Conservation (phyloP, 129 eudicot genomes). For the Lonicera japonica region DNA sequence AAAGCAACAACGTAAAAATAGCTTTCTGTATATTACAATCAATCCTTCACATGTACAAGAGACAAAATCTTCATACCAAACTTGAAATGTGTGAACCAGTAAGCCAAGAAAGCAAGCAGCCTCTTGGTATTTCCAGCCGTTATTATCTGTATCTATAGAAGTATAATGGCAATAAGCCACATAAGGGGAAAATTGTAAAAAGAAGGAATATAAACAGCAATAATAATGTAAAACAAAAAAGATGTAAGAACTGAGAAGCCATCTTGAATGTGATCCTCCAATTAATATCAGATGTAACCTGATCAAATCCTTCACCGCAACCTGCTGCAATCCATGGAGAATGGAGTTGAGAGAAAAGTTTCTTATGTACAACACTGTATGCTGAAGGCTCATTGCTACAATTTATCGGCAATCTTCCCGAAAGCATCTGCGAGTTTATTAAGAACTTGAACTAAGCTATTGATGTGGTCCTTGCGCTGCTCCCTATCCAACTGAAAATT, state of each 20-base stretch:
- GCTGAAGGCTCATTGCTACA: constrained; percentile 34
- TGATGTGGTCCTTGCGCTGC: constrained; percentile 55
- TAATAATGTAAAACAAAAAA: constrained; percentile 4
- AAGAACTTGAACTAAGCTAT: constrained; percentile 59
- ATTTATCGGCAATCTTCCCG: constrained; percentile 86
- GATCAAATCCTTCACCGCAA: constrained; percentile 12
- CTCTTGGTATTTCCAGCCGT: constrained; percentile 4
- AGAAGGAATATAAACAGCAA: background rate
- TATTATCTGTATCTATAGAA: constrained; percentile 10
- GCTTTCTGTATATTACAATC: background rate
- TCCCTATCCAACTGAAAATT: constrained; percentile 64
- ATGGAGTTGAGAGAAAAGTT: background rate
- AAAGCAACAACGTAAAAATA: background rate
- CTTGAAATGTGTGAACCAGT: background rate
- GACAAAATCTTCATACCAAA: constrained; percentile 7
- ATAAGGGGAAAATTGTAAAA: background rate
- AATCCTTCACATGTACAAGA: background rate
- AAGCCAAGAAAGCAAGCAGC: constrained; percentile 3
- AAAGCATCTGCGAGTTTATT: constrained; percentile 86
- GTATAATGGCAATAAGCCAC: constrained; percentile 24
- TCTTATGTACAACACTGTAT: constrained; percentile 24
- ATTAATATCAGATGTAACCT: background rate
- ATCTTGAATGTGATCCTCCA: background rate
- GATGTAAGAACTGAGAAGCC: constrained; percentile 3
- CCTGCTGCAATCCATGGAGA: constrained; percentile 7